Conservation (phyloP, 495 filamentous ascomycete genomes). For the Penicillium pancosmium region DNA sequence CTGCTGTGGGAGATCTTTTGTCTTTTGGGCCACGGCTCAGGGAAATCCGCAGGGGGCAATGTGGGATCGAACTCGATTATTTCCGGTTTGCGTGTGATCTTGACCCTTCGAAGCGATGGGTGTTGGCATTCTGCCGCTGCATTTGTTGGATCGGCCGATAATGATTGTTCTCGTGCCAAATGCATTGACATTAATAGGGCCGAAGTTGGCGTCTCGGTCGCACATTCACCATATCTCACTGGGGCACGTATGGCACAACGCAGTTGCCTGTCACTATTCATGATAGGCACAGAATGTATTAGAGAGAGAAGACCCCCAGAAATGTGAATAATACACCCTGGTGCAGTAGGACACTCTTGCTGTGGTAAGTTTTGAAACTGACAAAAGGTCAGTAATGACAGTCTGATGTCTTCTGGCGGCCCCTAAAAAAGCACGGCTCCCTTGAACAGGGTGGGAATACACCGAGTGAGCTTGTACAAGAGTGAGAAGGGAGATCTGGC, state of each 20-base stretch:
- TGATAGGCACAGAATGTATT: conserved; percentile 2
- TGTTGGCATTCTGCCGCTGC: neutral
- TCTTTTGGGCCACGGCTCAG: neutral
- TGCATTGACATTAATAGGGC: conserved; percentile 15
- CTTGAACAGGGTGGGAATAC: neutral
- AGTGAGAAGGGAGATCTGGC: no score
- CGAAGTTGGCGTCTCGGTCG: conserved; percentile 7
- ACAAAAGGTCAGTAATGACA: neutral
- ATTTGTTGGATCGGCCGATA: neutral
- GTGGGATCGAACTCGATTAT: conserved; percentile 43
- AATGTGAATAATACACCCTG: neutral
- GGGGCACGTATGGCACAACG: conserved; percentile 25
- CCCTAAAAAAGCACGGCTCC: neutral
- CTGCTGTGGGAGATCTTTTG: neutral
- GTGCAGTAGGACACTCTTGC: neutral
- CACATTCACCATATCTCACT: conserved; percentile 17
- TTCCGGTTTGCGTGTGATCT: conserved; percentile 1
- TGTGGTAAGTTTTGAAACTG: neutral
- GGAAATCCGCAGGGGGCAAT: conserved; percentile 47
- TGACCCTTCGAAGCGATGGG: neutral
- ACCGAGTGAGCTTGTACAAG: neutral
- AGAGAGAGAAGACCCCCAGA: neutral
- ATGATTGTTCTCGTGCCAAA: conserved; percentile 3
- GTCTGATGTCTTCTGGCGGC: neutral
- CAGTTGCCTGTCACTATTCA: conserved; percentile 23